Percentiles rank a stretch among this genome's conserved stretches.
Evolutionary conservation across 2,329 filamentous ascomycete species (phyloP).

Genomic region (Penicillium sp.): DNA sequence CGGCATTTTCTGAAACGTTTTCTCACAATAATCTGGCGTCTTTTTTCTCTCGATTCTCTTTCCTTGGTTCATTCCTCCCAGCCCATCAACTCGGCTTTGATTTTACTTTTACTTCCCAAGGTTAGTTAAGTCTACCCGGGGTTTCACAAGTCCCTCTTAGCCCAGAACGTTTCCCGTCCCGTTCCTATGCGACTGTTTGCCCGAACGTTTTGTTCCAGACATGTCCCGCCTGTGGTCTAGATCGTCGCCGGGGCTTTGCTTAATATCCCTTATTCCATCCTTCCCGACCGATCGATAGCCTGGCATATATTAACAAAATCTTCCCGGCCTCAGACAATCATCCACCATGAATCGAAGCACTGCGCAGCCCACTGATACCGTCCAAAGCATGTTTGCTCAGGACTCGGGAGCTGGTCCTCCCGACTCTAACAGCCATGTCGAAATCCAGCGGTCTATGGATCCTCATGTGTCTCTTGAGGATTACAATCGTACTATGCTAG

Average conservation of each 20-base stretch:
- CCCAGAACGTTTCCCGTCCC: neutral
- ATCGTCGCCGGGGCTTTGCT: neutral
- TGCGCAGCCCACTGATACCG: slow-evolving; percentile 15
- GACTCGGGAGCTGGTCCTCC: slow-evolving; percentile 19
- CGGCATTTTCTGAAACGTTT: neutral
- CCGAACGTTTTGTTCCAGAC: neutral
- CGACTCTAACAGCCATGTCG: slow-evolving; percentile 10
- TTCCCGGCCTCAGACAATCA: neutral
- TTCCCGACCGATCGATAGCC: too few species aligned
- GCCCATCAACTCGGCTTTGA: neutral
- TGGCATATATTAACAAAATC: too few species aligned
- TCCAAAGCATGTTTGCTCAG: slow-evolving; percentile 20
- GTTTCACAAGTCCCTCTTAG: too few species aligned
- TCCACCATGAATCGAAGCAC: slow-evolving; percentile 19
- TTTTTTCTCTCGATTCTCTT: slow-evolving; percentile 2
- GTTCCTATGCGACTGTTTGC: neutral
- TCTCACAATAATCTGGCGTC: neutral
- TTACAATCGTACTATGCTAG: slow-evolving; percentile 40
- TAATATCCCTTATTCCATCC: too few species aligned
- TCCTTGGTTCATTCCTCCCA: slow-evolving; percentile 3
- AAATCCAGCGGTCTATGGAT: slow-evolving; percentile 21
- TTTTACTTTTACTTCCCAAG: slow-evolving; percentile 2
- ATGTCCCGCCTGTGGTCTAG: neutral
- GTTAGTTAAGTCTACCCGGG: slow-evolving; percentile 5
- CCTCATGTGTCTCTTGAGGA: slow-evolving; percentile 34